Evolutionary conservation across 2,329 filamentous ascomycete species (phyloP).

Genomic region (Corinectria fuckeliana): DNA sequence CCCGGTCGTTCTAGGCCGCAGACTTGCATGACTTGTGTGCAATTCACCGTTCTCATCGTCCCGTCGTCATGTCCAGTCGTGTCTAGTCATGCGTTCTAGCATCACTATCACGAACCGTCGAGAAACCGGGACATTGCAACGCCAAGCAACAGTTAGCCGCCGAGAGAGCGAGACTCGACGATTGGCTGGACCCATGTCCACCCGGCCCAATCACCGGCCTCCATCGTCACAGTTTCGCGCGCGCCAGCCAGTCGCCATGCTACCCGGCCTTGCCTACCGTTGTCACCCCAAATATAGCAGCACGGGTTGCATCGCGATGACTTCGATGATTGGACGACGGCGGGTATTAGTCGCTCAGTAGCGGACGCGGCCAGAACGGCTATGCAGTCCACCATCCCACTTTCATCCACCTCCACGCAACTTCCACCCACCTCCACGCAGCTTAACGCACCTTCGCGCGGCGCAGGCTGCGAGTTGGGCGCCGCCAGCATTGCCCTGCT

Average conservation of each 20-base stretch:
- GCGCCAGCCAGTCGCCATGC: constrained; percentile 46
- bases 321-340: constrained; percentile 42
- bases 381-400: constrained; percentile 31
- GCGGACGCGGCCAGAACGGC: constrained; percentile 29
- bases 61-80: constrained; percentile 9
- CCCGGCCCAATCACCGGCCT: constrained; percentile 36
- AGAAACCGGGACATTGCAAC: constrained; percentile 20
- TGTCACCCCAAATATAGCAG: constrained; percentile 48
- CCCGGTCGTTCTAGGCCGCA: constrained; percentile 20
- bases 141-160: constrained; percentile 38
- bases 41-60: constrained; percentile 31
- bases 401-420: constrained; percentile 15
- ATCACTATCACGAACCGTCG: constrained; percentile 32
- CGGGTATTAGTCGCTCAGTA: constrained; percentile 29
- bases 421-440: not conserved
- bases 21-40: constrained; percentile 35
- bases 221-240: constrained; percentile 42
- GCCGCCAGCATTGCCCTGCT: constrained; percentile 29
- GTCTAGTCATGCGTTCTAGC: constrained; percentile 30
- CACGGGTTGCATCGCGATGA: constrained; percentile 10
- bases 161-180: constrained; percentile 20
- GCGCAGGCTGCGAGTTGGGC: constrained; percentile 28
- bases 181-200: constrained; percentile 28
- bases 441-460: constrained; percentile 22
- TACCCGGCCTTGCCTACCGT: constrained; percentile 28